A percentile compares a stretch with the other conserved stretches of the same genome.
phyloP scores from a whole-genome alignment of 192 early-diverging fungal species.

The Jimgerdemannia lactiflua region DNA sequence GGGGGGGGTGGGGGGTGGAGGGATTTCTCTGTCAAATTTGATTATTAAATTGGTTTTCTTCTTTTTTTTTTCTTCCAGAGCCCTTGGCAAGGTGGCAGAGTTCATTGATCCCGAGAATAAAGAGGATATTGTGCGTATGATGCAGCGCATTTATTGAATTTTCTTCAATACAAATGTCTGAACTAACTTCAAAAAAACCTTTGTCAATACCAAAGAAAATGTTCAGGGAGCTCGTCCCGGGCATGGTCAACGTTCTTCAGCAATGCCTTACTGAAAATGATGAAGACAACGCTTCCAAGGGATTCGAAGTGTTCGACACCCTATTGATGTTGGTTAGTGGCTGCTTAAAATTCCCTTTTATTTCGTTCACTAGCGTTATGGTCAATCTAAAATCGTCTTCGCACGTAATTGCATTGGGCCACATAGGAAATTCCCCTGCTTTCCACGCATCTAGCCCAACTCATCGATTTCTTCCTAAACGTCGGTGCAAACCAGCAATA shows the following conservation, averaged over 20 bases:
- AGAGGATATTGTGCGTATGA: conserved; percentile 55
- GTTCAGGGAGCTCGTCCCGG: conserved; percentile 73
- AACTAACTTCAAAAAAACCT: background rate
- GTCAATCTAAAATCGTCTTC: background rate
- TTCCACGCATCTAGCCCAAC: conserved; percentile 71
- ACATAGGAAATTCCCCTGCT: conserved; percentile 73
- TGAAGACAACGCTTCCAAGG: conserved; percentile 71
- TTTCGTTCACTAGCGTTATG: background rate
- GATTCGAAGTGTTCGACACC: conserved; percentile 87
- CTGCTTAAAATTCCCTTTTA: conserved; percentile 8
- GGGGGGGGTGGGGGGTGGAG: background rate
- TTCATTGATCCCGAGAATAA: conserved; percentile 72
- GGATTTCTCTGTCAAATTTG: background rate
- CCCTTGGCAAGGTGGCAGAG: conserved; percentile 79
- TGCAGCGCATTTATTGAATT: background rate
- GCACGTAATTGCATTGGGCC: background rate
- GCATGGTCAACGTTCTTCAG: conserved; percentile 84
- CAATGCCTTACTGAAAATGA: conserved; percentile 71
- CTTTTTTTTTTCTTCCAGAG: conserved; percentile 18
- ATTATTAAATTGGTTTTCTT: conserved; percentile 1
- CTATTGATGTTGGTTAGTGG: conserved; percentile 62
- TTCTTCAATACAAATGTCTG: background rate
- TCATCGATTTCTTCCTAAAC: conserved; percentile 78
- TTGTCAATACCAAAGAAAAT: conserved; percentile 34
- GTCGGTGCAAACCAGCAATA: conserved; percentile 69